phyloP scores from a whole-genome alignment of 345 rosid genomes.

The Brassica nigra region DNA sequence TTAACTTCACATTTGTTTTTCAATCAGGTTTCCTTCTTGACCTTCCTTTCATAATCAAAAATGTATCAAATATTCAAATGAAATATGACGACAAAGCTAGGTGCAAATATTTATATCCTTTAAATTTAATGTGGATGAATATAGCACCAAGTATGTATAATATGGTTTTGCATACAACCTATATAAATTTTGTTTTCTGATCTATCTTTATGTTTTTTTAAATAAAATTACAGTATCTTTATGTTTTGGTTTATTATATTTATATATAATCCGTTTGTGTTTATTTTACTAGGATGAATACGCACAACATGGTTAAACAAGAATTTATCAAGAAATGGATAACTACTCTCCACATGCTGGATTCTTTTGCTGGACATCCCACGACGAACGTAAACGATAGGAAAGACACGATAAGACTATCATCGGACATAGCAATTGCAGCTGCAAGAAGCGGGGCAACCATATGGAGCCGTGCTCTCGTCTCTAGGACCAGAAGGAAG shows the following conservation, averaged over 20 bases:
- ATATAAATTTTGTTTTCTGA: background rate
- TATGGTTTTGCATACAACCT: background rate
- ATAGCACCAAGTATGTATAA: background rate
- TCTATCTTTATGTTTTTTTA: background rate
- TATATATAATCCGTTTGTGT: background rate
- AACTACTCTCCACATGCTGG: slow-evolving; percentile 49
- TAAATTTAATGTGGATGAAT: background rate
- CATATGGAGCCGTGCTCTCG: slow-evolving; percentile 75
- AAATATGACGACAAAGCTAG: background rate
- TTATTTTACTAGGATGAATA: slow-evolving; percentile 10
- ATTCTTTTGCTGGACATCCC: slow-evolving; percentile 42
- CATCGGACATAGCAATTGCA: slow-evolving; percentile 86
- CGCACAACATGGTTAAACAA: slow-evolving; percentile 50
- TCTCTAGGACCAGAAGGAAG: slow-evolving; percentile 31
- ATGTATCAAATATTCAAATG: background rate
- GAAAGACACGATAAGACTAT: slow-evolving; percentile 65
- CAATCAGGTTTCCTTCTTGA: background rate
- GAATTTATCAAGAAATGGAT: slow-evolving; percentile 79
- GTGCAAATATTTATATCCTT: background rate
- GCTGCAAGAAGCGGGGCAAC: slow-evolving; percentile 57
- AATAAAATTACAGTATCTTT: no score
- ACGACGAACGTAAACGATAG: slow-evolving; percentile 56
- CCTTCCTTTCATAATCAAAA: background rate
- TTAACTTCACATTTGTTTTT: background rate
- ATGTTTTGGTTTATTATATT: background rate